Evolutionary conservation across 495 filamentous ascomycete species (phyloP), one percentile per base, ranked within the genome.

Genomic region (Chlorociboria aeruginascens): DNA sequence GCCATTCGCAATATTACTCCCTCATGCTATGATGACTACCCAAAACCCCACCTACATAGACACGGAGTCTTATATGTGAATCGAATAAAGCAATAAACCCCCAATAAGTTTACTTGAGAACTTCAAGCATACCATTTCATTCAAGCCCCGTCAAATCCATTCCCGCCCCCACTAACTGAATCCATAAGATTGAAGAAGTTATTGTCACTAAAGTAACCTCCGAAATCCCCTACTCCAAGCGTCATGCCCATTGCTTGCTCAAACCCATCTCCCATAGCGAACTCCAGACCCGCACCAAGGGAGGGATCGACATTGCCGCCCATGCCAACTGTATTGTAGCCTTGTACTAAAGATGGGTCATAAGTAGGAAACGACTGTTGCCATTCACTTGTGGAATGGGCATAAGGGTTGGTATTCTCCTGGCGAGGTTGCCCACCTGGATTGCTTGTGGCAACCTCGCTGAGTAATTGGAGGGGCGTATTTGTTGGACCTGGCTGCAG

Each of bases 371-470:
- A 43, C n/a, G 32, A 44, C 52, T 59, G 53, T 28, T 56, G 45
- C 57, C 51, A 56, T 4, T 50, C 48, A 14, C 33, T 54, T 12
- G 46, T 25, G 30, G 46, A 34, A 31, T 17, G 40, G 32, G 38
- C 43, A 28, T 54, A 50, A 28, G 45, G 49, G 29, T 39, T 45
- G 7, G 40, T 17, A 20, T 20, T 51, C 3, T 37, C 53, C 8
- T 50, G 28, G 8, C 51, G 44, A 45, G 48, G 13, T 38, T 44
- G 53, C 7, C 46, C 50, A 32, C 47, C 52, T 46, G 65, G 64
- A 35, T 81, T 70, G 11, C 72, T 73, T 49, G 76, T 79, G 28
- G 81, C 81, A 32, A 85, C 72, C 57, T 83, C 81, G 46, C 80
- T 83, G 12, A 86, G 69, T 7, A 86, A 59, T 45, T 83, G 78